Evolutionary conservation across 2,329 filamentous ascomycete genomes (phyloP), one percentile per base, ranked within the genome.

Genomic region (Clonostachys sp.): DNA sequence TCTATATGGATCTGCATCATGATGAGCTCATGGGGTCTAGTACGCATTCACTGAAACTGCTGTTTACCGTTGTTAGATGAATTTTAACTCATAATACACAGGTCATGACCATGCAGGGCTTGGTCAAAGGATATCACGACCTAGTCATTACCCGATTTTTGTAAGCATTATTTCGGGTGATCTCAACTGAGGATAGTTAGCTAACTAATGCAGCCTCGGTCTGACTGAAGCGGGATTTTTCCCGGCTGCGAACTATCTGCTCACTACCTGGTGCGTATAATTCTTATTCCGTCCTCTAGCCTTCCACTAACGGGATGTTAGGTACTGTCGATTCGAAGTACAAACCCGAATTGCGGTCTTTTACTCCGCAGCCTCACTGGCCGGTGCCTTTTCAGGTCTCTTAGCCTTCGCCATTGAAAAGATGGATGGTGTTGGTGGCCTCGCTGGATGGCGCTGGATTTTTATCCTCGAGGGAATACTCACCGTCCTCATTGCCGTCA

Each of bases 141-240:
- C 64, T 78, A 12, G 57, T 79, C 2, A 63, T 67, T 0, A 61
- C 74, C 2, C 65, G 75, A 12, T 60, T 78, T 1, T 48, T 74
- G 12, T 39, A 39, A 8, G 36, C 9, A 14, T 33, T 4, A 39
- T 39, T 14, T 8, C 44, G 20, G 12, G 40, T 45, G 14, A 18
- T 3, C 44, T 49, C 14, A 48, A 48, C 4, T 14, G 43, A 12
- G 20, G 44, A 5, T 48, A 17, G 46, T 44, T 17, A 44, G 50
- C 33, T 50, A 50, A 46, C 50, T 47, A 34, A 45, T 43, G 2
- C 45, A 34, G 47, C 40, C 68, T 88, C 0, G 84, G 85, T 5
- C 59, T 87, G 14, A 77, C 75, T 3, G 86, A 89, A 60, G 77
- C 84, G 2, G 84, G 84, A 2, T 63, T 88, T 0, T 86, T 83